These are phyloP conservation scores for Hsuehochloa calcarea DNA, from an alignment of 176 grass and related monocot genomes.

Conservation along the genomic window DNA sequence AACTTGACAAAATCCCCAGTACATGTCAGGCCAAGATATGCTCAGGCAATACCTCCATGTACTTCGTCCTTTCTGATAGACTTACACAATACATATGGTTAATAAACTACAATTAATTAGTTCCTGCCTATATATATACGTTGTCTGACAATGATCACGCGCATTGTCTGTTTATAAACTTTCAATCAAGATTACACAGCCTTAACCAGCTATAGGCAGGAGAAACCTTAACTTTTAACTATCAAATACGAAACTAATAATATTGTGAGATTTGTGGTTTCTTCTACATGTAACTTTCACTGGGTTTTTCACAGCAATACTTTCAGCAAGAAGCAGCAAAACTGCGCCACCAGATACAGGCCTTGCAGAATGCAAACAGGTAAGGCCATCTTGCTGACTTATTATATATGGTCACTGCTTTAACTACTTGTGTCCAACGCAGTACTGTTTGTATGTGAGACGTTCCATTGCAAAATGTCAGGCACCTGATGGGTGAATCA, in stretches of 20 bases:
- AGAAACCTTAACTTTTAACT: neutral
- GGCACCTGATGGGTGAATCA: slow-evolving; percentile 68
- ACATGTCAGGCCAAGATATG: neutral
- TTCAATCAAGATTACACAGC: neutral
- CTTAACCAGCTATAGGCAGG: neutral
- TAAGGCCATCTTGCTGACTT: neutral
- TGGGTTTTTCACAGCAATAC: slow-evolving; percentile 58
- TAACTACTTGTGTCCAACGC: neutral
- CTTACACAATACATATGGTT: no score
- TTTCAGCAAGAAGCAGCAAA: slow-evolving; percentile 73
- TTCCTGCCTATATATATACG: neutral
- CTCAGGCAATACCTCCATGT: neutral
- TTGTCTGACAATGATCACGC: neutral
- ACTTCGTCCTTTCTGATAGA: neutral
- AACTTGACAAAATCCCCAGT: neutral
- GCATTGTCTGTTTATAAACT: neutral
- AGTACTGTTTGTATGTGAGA: neutral
- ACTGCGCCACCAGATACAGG: slow-evolving; percentile 69
- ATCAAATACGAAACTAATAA: neutral
- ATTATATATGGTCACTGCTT: neutral
- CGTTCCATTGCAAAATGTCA: slow-evolving; percentile 24
- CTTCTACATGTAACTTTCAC: neutral
- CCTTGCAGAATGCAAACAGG: slow-evolving; percentile 71
- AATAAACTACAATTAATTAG: no score
- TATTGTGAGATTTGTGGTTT: neutral